A percentile compares a stretch with the other conserved stretches of the same genome.
phyloP scores from a whole-genome alignment of 2,329 filamentous ascomycete species.

The Beauveria sp. region DNA sequence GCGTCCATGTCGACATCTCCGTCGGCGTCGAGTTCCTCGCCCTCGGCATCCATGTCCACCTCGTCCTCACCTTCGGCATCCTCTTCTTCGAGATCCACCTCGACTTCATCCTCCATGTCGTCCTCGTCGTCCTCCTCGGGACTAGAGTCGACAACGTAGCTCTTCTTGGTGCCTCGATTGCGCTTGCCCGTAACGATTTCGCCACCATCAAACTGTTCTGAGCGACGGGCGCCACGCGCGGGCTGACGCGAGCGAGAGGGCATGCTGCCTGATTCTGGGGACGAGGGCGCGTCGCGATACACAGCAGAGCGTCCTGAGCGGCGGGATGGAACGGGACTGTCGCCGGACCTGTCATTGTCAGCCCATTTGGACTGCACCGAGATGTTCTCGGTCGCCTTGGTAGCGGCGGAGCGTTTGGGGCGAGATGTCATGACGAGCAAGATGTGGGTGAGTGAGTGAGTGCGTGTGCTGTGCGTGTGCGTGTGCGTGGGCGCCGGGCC shows the following conservation, averaged over 20 bases:
- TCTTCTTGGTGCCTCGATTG: conserved; percentile 50
- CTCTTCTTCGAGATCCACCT: conserved; percentile 29
- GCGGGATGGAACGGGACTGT: conserved; percentile 43
- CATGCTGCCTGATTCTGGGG: conserved; percentile 37
- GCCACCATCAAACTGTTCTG: conserved; percentile 34
- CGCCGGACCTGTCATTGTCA: conserved; percentile 27
- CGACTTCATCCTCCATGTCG: conserved; percentile 30
- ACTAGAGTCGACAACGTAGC: conserved; percentile 51
- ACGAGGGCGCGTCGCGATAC: conserved; percentile 38
- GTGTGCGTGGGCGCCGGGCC: not conserved
- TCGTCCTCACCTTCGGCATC: conserved; percentile 29
- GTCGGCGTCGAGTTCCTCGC: conserved; percentile 33
- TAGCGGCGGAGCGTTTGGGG: conserved; percentile 37
- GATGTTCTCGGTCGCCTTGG: conserved; percentile 35
- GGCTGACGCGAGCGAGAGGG: conserved; percentile 25
- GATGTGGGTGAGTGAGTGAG: not conserved
- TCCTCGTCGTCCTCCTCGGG: conserved; percentile 40
- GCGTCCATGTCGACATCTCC: conserved; percentile 38
- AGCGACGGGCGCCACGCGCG: conserved; percentile 36
- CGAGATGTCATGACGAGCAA: conserved; percentile 36
- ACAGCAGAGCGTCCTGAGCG: conserved; percentile 40
- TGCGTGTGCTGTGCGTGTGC: no score
- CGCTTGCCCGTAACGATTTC: conserved; percentile 44
- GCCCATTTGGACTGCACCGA: conserved; percentile 34
- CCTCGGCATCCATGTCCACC: conserved; percentile 30